Evolutionary conservation across 352 stramenopile genomes (phyloP).

Genomic region (Aphanomyces euteiches): DNA sequence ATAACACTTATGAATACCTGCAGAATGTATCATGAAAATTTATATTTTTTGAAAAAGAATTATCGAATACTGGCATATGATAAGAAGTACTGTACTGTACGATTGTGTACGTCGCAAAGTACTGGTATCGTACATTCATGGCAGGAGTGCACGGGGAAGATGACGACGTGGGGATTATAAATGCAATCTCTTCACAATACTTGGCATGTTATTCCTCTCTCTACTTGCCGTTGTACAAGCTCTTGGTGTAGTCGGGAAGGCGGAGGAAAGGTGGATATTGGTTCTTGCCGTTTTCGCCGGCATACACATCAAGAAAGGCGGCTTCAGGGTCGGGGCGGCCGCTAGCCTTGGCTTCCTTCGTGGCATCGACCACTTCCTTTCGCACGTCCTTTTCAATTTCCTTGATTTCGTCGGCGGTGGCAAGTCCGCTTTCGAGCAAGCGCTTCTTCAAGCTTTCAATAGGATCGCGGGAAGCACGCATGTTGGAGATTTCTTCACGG

Average conservation of each 20-base stretch:
- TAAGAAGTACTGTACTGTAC: too few species aligned
- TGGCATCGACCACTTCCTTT: constrained; percentile 95
- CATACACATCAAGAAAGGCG: constrained; percentile 88
- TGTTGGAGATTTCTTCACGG: constrained; percentile 99
- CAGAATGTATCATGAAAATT: too few species aligned
- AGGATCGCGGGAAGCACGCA: constrained; percentile 96
- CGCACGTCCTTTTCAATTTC: constrained; percentile 98
- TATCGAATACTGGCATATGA: too few species aligned
- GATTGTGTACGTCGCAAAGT: too few species aligned
- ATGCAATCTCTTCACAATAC: too few species aligned
- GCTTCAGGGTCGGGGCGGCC: constrained; percentile 45
- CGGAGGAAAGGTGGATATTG: constrained; percentile 95
- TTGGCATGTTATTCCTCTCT: neutral
- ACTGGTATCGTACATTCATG: too few species aligned
- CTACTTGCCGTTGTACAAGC: constrained; percentile 81
- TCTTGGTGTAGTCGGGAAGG: constrained; percentile 96
- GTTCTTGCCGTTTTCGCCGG: constrained; percentile 84
- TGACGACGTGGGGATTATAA: too few species aligned
- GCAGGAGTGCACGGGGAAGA: too few species aligned
- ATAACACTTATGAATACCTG: too few species aligned
- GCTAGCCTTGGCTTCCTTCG: constrained; percentile 89
- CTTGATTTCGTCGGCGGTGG: constrained; percentile 97
- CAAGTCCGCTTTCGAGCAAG: constrained; percentile 92
- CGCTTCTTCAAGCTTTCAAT: constrained; percentile 99
- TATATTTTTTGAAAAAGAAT: too few species aligned